Conservation (phyloP, 1,139 yeast genomes). For the Ogataea hybrid region DNA sequence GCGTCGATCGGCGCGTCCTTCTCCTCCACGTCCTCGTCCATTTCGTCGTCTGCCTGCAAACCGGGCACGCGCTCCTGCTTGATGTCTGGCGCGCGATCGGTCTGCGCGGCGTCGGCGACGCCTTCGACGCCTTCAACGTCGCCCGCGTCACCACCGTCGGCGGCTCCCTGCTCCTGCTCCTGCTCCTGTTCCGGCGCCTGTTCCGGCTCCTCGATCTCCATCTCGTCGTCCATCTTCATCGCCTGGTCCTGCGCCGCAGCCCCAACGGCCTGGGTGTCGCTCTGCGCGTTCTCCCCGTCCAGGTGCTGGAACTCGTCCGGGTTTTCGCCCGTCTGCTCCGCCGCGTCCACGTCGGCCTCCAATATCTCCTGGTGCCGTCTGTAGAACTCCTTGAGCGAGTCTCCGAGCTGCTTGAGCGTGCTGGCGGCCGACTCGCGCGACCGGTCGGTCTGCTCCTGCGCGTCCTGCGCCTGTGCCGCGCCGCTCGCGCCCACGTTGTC, state of each 20-base stretch:
- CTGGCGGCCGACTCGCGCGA: slow-evolving; percentile 76
- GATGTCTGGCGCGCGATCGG: slow-evolving; percentile 34
- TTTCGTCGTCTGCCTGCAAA: slow-evolving; percentile 34
- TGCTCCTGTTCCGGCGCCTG: slow-evolving; percentile 17
- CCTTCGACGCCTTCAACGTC: slow-evolving; percentile 22
- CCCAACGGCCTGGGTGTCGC: slow-evolving; percentile 89
- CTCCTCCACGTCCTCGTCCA: slow-evolving; percentile 31
- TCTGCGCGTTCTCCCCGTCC: slow-evolving; percentile 74
- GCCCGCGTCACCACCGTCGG: slow-evolving; percentile 18
- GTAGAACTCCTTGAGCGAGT: slow-evolving; percentile 86
- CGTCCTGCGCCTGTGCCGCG: slow-evolving; percentile 44
- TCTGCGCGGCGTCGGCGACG: slow-evolving; percentile 21
- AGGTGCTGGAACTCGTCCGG: slow-evolving; percentile 93
- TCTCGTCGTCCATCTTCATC: slow-evolving; percentile 75
- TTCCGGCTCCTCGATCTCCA: slow-evolving; percentile 73
- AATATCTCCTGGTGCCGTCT: slow-evolving; percentile 85
- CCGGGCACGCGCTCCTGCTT: slow-evolving; percentile 31
- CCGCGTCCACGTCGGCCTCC: slow-evolving; percentile 52
- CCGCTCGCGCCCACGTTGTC: slow-evolving; percentile 71
- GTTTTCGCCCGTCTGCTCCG: slow-evolving; percentile 57
- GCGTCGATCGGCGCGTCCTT: slow-evolving; percentile 25
- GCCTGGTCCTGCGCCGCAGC: slow-evolving; percentile 81
- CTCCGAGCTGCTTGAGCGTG: slow-evolving; percentile 84
- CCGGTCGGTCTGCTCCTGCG: slow-evolving; percentile 39
- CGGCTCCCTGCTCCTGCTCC: slow-evolving; percentile 18